phyloP scores from a whole-genome alignment of 768 basidiomycete species.

The Pisolithus orientalis region DNA sequence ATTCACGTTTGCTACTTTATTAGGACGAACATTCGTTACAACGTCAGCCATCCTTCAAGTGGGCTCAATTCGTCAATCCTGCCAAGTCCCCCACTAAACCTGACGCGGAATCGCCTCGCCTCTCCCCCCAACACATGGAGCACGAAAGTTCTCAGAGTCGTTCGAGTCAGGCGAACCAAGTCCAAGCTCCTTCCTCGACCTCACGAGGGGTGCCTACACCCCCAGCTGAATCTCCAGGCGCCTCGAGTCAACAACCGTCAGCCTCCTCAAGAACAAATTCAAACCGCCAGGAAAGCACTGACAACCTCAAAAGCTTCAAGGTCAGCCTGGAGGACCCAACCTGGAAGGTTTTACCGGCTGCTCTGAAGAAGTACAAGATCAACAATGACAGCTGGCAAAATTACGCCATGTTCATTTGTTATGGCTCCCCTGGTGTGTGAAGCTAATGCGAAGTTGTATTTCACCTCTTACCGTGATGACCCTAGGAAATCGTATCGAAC shows the following conservation, averaged over 20 bases:
- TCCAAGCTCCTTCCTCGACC: slow-evolving; percentile 18
- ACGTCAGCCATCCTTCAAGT: slow-evolving; percentile 82
- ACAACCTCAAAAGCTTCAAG: slow-evolving; percentile 91
- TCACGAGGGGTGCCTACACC: slow-evolving; percentile 24
- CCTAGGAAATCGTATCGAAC: slow-evolving; percentile 72
- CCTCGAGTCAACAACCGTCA: slow-evolving; percentile 15
- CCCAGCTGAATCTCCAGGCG: slow-evolving; percentile 23
- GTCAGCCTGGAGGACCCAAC: slow-evolving; percentile 97
- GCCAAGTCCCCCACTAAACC: slow-evolving; percentile 76
- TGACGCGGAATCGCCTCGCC: slow-evolving; percentile 68
- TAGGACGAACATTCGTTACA: slow-evolving; percentile 43
- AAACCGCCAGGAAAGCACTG: slow-evolving; percentile 55
- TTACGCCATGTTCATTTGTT: slow-evolving; percentile 99
- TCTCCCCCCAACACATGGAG: slow-evolving; percentile 73
- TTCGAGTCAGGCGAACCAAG: slow-evolving; percentile 11
- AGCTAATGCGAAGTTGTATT: not conserved
- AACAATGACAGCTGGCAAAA: slow-evolving; percentile 98
- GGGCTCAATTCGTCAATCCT: slow-evolving; percentile 77
- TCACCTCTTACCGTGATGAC: not conserved
- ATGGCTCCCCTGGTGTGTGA: slow-evolving; percentile 80
- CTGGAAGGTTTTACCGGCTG: slow-evolving; percentile 97
- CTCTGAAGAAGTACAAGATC: slow-evolving; percentile 97
- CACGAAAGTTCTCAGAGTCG: slow-evolving; percentile 51
- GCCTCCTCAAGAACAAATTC: slow-evolving; percentile 35
- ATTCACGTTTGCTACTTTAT: slow-evolving; percentile 6